Conservation (phyloP, 2,329 filamentous ascomycete species). For the Hymenoscyphus infarciens region DNA sequence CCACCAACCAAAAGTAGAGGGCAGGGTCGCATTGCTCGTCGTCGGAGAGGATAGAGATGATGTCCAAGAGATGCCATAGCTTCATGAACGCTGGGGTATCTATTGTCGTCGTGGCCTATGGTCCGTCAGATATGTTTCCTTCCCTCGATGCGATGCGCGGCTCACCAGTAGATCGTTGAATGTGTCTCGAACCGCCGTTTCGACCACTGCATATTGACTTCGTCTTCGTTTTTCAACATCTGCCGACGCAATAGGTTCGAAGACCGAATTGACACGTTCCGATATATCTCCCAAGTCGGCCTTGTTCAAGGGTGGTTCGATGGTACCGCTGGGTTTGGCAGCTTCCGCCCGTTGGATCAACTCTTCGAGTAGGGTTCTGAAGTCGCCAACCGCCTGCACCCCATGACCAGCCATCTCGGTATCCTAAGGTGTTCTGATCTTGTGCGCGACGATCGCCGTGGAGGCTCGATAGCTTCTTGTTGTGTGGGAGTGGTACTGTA, state of each 20-base stretch:
- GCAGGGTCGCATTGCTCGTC: conserved; percentile 73
- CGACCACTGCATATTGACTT: conserved; percentile 67
- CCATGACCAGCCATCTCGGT: conserved; percentile 49
- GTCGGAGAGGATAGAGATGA: conserved; percentile 85
- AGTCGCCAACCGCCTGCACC: conserved; percentile 51
- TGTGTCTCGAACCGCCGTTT: conserved; percentile 76
- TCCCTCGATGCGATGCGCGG: conserved; percentile 27
- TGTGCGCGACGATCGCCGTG: conserved; percentile 6
- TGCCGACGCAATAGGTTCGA: conserved; percentile 25
- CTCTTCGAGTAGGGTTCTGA: conserved; percentile 51
- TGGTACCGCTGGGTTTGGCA: conserved; percentile 54
- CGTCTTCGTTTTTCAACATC: conserved; percentile 37
- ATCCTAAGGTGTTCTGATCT: conserved; percentile 8
- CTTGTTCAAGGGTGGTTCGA: conserved; percentile 74
- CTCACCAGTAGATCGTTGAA: conserved; percentile 78
- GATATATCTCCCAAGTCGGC: conserved; percentile 56
- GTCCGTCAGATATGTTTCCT: conserved; percentile 36
- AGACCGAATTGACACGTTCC: conserved; percentile 43
- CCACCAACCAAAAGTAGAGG: conserved; percentile 83
- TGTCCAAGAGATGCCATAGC: conserved; percentile 91
- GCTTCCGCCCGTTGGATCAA: conserved; percentile 57
- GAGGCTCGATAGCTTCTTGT: conserved; percentile 4
- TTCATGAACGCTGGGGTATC: conserved; percentile 73
- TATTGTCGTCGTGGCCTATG: conserved; percentile 70
- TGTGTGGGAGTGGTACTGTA: neutral